A percentile compares a stretch with the other conserved stretches of the same genome.
These are phyloP conservation scores for Dioscorea zingiberensis DNA, from an alignment of 106 monocot species.

Conservation along the genomic window DNA sequence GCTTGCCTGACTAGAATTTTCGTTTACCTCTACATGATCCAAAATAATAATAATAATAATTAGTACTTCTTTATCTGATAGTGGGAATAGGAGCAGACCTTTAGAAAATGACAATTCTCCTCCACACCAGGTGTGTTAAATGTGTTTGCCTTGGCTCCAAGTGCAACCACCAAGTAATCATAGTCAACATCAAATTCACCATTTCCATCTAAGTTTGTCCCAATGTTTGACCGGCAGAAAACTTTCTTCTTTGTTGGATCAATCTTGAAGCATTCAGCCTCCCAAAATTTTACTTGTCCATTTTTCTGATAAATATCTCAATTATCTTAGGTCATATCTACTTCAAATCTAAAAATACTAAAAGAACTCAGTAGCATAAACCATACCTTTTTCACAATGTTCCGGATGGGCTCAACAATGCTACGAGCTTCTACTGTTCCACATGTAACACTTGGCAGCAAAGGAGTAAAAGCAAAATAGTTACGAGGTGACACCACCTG, in stretches of 20 bases:
- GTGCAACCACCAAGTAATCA: slow-evolving; percentile 52
- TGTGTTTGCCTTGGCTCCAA: slow-evolving; percentile 61
- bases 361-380: neutral
- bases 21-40: too few species aligned
- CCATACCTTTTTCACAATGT: slow-evolving; percentile 52
- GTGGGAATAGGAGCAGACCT: slow-evolving; percentile 31
- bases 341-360: too few species aligned
- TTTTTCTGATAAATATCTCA: slow-evolving; percentile 26
- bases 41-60: too few species aligned
- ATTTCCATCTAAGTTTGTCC: slow-evolving; percentile 55
- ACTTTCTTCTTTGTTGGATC: slow-evolving; percentile 60
- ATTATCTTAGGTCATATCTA: too few species aligned
- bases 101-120: slow-evolving; percentile 65
- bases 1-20: too few species aligned
- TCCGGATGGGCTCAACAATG: slow-evolving; percentile 67
- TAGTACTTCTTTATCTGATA: too few species aligned
- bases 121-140: slow-evolving; percentile 65
- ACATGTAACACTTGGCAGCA: slow-evolving; percentile 79
- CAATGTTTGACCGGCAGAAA: slow-evolving; percentile 39
- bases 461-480: slow-evolving; percentile 79
- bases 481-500: slow-evolving; percentile 74
- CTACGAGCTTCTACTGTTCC: slow-evolving; percentile 73
- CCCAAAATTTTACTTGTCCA: slow-evolving; percentile 43
- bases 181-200: slow-evolving; percentile 62
- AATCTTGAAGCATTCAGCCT: slow-evolving; percentile 73